A percentile compares a stretch with the other conserved stretches of the same genome.
phyloP scores from a whole-genome alignment of 129 eudicot species.

The Tagetes patula region DNA sequence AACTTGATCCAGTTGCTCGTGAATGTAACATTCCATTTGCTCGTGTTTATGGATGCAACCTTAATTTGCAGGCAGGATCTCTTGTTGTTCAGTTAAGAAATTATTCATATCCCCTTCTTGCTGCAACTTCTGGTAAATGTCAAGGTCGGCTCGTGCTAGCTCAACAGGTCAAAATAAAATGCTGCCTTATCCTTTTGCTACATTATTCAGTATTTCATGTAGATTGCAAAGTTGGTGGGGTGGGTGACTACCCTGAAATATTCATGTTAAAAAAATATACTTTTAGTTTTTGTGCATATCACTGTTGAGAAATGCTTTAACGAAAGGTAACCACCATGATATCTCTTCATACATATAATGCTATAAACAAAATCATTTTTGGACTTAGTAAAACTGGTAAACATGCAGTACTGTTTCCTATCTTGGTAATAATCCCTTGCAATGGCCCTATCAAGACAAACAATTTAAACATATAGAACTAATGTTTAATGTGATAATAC shows the following conservation, averaged over 20 bases:
- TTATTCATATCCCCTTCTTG: constrained; percentile 71
- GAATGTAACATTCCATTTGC: constrained; percentile 83
- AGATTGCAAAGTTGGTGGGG: neutral
- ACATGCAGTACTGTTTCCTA: neutral
- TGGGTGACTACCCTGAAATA: neutral
- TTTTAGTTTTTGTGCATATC: neutral
- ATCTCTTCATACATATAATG: constrained; percentile 13
- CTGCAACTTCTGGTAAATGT: constrained; percentile 81
- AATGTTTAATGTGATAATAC: neutral
- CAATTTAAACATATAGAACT: neutral
- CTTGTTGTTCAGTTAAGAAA: constrained; percentile 78
- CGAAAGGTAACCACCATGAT: constrained; percentile 9
- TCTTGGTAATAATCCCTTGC: neutral
- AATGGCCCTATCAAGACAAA: neutral
- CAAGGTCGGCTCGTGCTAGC: constrained; percentile 89
- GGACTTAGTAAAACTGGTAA: neutral
- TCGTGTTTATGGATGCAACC: constrained; percentile 69
- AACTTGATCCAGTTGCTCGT: constrained; percentile 82
- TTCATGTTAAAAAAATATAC: neutral
- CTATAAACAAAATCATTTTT: neutral
- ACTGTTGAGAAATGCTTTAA: constrained; percentile 2
- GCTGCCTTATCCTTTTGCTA: neutral
- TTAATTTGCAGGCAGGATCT: constrained; percentile 60
- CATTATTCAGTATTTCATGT: neutral
- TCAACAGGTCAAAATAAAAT: constrained; percentile 65